Evolutionary conservation across 257 asterid genomes (phyloP).

Genomic region (Galeopsis tetrahit): DNA sequence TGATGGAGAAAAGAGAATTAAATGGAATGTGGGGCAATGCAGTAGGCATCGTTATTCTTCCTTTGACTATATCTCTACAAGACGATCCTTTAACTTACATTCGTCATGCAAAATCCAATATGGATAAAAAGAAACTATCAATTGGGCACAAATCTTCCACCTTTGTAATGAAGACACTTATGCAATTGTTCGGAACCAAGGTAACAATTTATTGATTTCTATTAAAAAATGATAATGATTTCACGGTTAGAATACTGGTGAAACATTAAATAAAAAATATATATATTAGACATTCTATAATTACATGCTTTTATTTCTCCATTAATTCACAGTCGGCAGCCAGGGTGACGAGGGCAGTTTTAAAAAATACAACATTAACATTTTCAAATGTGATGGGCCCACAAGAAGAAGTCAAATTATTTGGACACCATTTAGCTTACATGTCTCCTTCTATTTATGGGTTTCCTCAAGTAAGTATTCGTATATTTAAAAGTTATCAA

Average conservation of each 20-base stretch:
- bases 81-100: slow-evolving; percentile 51
- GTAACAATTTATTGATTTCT: slow-evolving; percentile 23
- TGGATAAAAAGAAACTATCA: slow-evolving; percentile 50
- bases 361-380: slow-evolving; percentile 38
- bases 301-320: too few species aligned
- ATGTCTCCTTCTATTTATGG: slow-evolving; percentile 51
- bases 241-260: too few species aligned
- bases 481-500: too few species aligned
- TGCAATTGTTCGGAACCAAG: slow-evolving; percentile 44
- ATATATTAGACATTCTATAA: too few species aligned
- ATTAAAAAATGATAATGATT: too few species aligned
- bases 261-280: too few species aligned
- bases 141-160: slow-evolving; percentile 38
- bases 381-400: too few species aligned
- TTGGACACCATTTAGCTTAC: slow-evolving; percentile 45
- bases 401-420: slow-evolving; percentile 28
- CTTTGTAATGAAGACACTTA: slow-evolving; percentile 10
- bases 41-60: slow-evolving; percentile 44
- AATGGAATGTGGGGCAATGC: slow-evolving; percentile 55
- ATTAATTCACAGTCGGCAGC: slow-evolving; percentile 32
- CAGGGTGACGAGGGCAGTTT: slow-evolving; percentile 3
- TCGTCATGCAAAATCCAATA: slow-evolving; percentile 20
- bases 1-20: slow-evolving; percentile 45
- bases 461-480: slow-evolving; percentile 39
- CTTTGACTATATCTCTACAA: slow-evolving; percentile 34